Base-by-base conservation (phyloP, 805 yeast genomes). In the Cyberlindnera americana region DNA sequence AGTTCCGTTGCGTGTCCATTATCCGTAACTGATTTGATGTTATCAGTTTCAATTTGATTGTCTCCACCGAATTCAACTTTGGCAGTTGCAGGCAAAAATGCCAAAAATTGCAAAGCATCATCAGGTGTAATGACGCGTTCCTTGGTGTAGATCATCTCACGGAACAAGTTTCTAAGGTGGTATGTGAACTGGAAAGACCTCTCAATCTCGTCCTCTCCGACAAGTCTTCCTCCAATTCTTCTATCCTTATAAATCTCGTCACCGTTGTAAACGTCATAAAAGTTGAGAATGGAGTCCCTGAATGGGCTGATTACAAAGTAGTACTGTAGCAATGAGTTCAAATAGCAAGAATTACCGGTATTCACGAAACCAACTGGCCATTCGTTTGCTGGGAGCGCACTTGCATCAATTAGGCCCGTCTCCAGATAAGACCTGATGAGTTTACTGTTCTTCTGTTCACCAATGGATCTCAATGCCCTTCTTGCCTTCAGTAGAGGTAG, bases 341-440 rank as follows among this genome's bases (percentile, higher is more conserved):
- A 68, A 52, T 90, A 90, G 61, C 99, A 93, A 0, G 99, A 91
- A 58, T 93, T 93, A 18, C 99, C 99, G 46, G 89, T 90, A 57
- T 93, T 93, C 61, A 83, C 86, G 55, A 93, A 70, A 0, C 99
- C 99, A 4, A 88, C 86, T 0, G 99, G 99, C 77, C 91, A 81
- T 35, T 76, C 73, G 13, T 75, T 80, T 0, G 78, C 74, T 0
- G 89, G 81, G 15, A 84, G 60, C 2, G 73, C 60, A 9, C 72
- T 63, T 5, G 78, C 73, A 56, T 83, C 86, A 26, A 83, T 65
- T 16, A 72, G 62, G 0, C 95, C 95, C 0, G 78, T 69, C 28
- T 65, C 67, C 23, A 88, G 61, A 50, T 71, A 88, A 11, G 77
- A 69, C 4, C 57, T 54, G 13, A 88, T 70, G 12, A 81, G 56